Base-by-base conservation (phyloP, 805 yeast species). In the Cyberlindnera petersonii region DNA sequence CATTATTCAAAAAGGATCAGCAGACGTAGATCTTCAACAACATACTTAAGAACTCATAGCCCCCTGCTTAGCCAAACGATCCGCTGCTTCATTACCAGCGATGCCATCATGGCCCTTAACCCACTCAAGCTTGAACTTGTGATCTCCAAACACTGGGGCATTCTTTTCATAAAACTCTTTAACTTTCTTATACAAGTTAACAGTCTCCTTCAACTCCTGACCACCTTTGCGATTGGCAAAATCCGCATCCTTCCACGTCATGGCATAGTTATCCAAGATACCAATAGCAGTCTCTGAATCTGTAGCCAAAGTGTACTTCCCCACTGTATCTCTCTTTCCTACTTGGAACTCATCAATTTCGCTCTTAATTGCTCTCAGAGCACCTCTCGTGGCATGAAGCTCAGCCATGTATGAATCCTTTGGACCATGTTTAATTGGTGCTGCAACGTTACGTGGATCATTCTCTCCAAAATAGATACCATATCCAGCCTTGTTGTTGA, bases 391-490 rank as follows among this genome's bases (percentile, higher is more conserved):
- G 0, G 95, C 96, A 11, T 64, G 58, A 9, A 88, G 69, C 59
- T 89, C 97, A 1, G 95, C 93, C 28, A 86, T 63, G 48, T 85
- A 88, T 50, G 87, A 88, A 1, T 95, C 86, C 24, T 80, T 87
- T 4, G 52, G 53, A 3, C 20, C 13, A 3, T 56, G 58, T 2
- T 65, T 69, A 19, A 86, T 63, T 0, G 81, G 75, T 5, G 67
- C 75, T 0, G 81, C 66, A 9, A 68, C 62, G 55, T 83, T 84
- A 31, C 82, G 59, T 2, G 68, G 42, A 50, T 79, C 82, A 24
- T 59, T 52, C 0, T 49, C 62, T 0, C 87, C 89, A 56, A 72
- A 86, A 56, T 64, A 86, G 0, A 83, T 84, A 18, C 96, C 97
- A 52, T 74, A 78, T 0, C 97, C 96, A 0, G 82, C 79, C 16